A percentile compares a stretch with the other conserved stretches of the same genome.
Evolutionary conservation across 2,329 filamentous ascomycete species (phyloP).

Genomic region (Rhexocercosporidium sp.): DNA sequence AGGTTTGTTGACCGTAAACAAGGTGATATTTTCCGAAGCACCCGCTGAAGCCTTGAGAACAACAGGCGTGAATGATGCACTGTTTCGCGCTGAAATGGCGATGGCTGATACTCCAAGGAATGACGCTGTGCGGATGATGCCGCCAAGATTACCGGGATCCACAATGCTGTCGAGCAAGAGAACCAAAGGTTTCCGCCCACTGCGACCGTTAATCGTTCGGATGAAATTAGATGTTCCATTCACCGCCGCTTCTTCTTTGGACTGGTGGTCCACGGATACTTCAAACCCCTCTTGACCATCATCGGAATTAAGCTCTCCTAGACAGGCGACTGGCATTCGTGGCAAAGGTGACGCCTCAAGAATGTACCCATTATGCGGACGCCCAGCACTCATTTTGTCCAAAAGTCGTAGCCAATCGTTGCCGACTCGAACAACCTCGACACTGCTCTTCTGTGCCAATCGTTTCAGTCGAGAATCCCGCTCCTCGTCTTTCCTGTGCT

Average conservation of each 20-base stretch:
- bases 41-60: slow-evolving; percentile 88
- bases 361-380: slow-evolving; percentile 89
- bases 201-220: slow-evolving; percentile 30
- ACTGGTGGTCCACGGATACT: slow-evolving; percentile 69
- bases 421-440: slow-evolving; percentile 63
- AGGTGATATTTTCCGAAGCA: slow-evolving; percentile 78
- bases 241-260: slow-evolving; percentile 72
- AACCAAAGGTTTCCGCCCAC: slow-evolving; percentile 68
- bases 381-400: slow-evolving; percentile 80
- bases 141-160: slow-evolving; percentile 90
- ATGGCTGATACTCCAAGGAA: slow-evolving; percentile 91
- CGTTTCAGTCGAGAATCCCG: slow-evolving; percentile 51
- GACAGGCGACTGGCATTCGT: slow-evolving; percentile 65
- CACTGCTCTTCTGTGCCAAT: slow-evolving; percentile 53
- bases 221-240: slow-evolving; percentile 70
- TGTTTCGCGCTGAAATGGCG: slow-evolving; percentile 74
- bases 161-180: slow-evolving; percentile 77
- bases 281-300: slow-evolving; percentile 55
- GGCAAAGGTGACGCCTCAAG: slow-evolving; percentile 87
- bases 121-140: slow-evolving; percentile 84
- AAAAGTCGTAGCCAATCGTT: slow-evolving; percentile 70
- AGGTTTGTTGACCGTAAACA: slow-evolving; percentile 73
- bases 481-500: slow-evolving; percentile 56
- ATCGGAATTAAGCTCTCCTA: slow-evolving; percentile 46
- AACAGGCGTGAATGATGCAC: slow-evolving; percentile 75